Percentiles rank a stretch among this genome's conserved stretches.
These are phyloP conservation scores for Phytophthora cryptogea DNA, from an alignment of 352 stramenopile genomes.

Conservation along the genomic window DNA sequence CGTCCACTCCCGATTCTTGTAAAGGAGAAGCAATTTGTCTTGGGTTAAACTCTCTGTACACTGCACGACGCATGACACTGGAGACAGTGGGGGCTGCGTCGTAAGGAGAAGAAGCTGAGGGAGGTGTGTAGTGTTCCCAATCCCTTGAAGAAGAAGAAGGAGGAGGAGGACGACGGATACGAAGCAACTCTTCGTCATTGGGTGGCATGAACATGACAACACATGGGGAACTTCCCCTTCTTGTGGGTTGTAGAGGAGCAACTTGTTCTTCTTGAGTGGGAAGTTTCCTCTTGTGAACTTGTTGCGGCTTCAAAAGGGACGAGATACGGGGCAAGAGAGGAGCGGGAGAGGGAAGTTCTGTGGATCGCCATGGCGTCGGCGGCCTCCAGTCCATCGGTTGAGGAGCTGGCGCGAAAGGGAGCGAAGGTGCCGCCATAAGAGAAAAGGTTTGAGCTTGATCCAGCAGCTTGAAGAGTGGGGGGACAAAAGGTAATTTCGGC, in stretches of 20 bases:
- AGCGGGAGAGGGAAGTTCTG: neutral
- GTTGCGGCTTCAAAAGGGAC: constrained; percentile 14
- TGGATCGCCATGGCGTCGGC: too few species aligned
- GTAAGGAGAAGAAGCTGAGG: neutral
- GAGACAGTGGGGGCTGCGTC: constrained; percentile 6
- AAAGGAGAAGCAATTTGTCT: neutral
- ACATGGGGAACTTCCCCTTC: neutral
- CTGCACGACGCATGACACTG: constrained; percentile 7
- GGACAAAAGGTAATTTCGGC: too few species aligned
- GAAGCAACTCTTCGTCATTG: neutral
- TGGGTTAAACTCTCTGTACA: constrained; percentile 11
- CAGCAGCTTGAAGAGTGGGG: too few species aligned
- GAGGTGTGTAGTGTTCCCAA: constrained; percentile 1
- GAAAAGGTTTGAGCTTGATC: too few species aligned
- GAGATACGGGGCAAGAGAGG: constrained; percentile 20
- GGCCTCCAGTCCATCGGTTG: too few species aligned
- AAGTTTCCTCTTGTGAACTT: neutral
- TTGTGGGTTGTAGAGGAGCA: neutral
- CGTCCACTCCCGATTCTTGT: neutral
- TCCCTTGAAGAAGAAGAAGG: neutral
- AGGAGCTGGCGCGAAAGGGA: too few species aligned
- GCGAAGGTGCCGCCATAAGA: too few species aligned
- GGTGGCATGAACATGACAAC: neutral
- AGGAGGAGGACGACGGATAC: neutral
- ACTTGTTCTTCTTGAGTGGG: neutral